Evolutionary conservation across 495 filamentous ascomycete genomes (phyloP).

Genomic region (Talaromyces borbonicus): DNA sequence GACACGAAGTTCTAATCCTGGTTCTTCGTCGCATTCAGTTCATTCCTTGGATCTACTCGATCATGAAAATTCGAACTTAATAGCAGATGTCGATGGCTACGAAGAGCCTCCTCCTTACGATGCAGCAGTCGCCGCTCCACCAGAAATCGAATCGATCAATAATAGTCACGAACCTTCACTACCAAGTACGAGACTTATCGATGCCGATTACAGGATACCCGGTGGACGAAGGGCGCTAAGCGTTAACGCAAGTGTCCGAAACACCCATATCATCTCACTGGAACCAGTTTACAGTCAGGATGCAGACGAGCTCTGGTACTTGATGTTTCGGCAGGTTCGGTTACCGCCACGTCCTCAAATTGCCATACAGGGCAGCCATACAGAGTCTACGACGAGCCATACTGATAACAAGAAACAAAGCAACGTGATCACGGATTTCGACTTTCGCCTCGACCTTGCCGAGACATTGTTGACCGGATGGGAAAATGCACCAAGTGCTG

Average conservation of each 20-base stretch:
- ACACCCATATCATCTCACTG: constrained; percentile 16
- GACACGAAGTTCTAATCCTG: background rate
- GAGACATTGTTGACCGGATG: constrained; percentile 24
- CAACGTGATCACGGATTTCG: constrained; percentile 26
- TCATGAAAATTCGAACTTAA: background rate
- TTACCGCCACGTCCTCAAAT: constrained; percentile 29
- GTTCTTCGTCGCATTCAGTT: background rate
- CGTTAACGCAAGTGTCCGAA: background rate
- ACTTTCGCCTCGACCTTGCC: constrained; percentile 28
- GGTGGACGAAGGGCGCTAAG: background rate
- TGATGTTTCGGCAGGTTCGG: constrained; percentile 21
- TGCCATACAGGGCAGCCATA: constrained; percentile 25
- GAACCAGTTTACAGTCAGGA: constrained; percentile 17
- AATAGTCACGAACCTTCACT: background rate
- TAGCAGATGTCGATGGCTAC: background rate
- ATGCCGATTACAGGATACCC: background rate
- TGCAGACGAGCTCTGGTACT: constrained; percentile 15
- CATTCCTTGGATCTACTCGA: constrained; percentile 2
- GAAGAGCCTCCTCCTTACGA: constrained; percentile 3
- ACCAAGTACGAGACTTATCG: background rate
- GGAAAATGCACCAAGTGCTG: constrained; percentile 10
- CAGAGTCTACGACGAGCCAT: constrained; percentile 18
- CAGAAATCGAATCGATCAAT: background rate
- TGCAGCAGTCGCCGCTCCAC: background rate
- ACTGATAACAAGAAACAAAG: constrained; percentile 17